These are phyloP conservation scores for Didymella glomerata DNA, from an alignment of 2,329 filamentous ascomycete species.

Conservation along the genomic window DNA sequence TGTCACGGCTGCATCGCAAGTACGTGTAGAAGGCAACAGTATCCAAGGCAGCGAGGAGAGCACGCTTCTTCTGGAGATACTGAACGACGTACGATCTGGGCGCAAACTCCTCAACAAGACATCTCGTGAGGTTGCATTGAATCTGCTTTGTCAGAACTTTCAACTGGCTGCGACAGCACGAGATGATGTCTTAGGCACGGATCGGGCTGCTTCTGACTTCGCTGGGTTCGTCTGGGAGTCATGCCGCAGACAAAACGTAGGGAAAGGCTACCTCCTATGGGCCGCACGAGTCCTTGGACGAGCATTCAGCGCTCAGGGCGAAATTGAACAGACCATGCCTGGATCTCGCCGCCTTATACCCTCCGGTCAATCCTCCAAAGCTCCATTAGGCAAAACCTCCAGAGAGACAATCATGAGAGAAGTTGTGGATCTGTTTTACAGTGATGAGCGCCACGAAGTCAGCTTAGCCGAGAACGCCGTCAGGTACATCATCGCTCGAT, in stretches of 20 bases:
- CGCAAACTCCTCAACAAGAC: conserved; percentile 73
- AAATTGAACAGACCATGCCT: conserved; percentile 59
- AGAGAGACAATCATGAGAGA: conserved; percentile 49
- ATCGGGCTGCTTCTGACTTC: conserved; percentile 69
- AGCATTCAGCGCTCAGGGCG: conserved; percentile 73
- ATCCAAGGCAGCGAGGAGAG: conserved; percentile 77
- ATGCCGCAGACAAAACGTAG: conserved; percentile 69
- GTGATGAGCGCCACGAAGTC: conserved; percentile 52
- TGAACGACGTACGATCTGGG: conserved; percentile 73
- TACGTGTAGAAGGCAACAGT: conserved; percentile 74
- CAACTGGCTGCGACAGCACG: conserved; percentile 64
- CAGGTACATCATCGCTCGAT: conserved; percentile 41
- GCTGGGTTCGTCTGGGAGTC: conserved; percentile 78
- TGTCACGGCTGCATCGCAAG: conserved; percentile 71
- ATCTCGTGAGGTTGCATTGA: conserved; percentile 74
- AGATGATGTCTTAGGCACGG: conserved; percentile 74
- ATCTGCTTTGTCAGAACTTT: conserved; percentile 79
- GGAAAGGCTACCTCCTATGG: conserved; percentile 80
- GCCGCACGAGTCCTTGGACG: conserved; percentile 84
- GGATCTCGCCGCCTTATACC: conserved; percentile 40
- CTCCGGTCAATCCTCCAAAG: conserved; percentile 28
- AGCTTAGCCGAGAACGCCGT: conserved; percentile 56
- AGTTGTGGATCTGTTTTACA: conserved; percentile 50
- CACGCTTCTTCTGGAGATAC: conserved; percentile 77
- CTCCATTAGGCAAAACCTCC: conserved; percentile 39